Evolutionary conservation across 169 alveolate species (phyloP), one percentile per base, ranked within the genome.

Genomic region (Eimeria necatrix): DNA sequence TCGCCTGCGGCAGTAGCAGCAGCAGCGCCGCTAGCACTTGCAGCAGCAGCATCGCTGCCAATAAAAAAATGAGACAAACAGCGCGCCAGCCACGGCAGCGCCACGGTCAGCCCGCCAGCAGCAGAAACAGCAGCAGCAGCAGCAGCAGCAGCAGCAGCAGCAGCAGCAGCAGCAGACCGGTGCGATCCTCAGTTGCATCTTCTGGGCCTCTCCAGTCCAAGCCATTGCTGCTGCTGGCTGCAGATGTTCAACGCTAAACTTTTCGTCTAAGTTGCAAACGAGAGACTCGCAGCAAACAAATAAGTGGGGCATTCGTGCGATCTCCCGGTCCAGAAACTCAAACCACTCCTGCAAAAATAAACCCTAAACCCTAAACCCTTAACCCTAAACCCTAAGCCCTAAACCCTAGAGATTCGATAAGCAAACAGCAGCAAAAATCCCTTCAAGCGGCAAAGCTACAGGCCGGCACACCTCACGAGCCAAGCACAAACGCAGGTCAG

Each of bases 371-470:
- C 87, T 76, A 41, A 49, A 76, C 87, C 64, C 87, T 41, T 16
- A 76, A 76, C 87, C 87, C 48, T 76, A 76, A 76, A 24, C 52
- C 83, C 83, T 71, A 71, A 6, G 52, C 83, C 83, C 51, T 24
- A 71, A 41, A 71, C 22, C 46, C 53, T 5, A 41, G 46, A 71
- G 52, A 22, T 22, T 41, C 10, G 16, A n/a, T n/a, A n/a, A 18
- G 26, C 22, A 41, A 76, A n/a, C 59, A 26, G 64, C 59, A 76
- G 4, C 4, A 7, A 64, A 53, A 52, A 48, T 48, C 60, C n/a
- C 7, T 26, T 6, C 85, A 46, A 8, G 51, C 53, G 51, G 32
- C 20, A 22, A n/a, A 9, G 49, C 81, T 22, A 10, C 4, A 8
- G n/a, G 9, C 52, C 4, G 2, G 41, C 22, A n/a, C 4, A 22